Evolutionary conservation across 305 asterid species (phyloP).

Genomic region (Fraxinus platypoda): DNA sequence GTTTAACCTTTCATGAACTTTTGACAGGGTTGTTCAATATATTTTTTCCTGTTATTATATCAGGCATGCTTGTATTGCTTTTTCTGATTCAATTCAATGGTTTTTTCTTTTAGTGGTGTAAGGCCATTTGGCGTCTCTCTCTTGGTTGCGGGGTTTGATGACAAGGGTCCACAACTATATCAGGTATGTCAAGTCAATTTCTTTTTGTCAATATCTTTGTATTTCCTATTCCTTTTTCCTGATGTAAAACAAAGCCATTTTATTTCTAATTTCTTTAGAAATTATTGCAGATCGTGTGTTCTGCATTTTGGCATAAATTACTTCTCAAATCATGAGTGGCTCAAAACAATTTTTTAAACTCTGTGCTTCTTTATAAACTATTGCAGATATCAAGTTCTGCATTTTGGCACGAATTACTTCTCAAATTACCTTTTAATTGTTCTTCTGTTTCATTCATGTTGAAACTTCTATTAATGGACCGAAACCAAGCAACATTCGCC

Average conservation of each 20-base stretch:
- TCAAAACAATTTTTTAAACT: neutral
- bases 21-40: neutral
- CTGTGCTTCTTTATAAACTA: neutral
- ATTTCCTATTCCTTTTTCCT: constrained; percentile 2
- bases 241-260: neutral
- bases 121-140: constrained; percentile 98
- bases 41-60: neutral
- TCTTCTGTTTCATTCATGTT: neutral
- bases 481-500: neutral
- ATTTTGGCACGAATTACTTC: neutral
- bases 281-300: neutral
- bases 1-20: neutral
- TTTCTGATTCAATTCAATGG: constrained; percentile 17
- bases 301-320: neutral
- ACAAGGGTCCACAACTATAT: constrained; percentile 98
- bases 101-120: constrained; percentile 61
- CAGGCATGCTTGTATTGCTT: neutral
- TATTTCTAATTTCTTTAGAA: neutral
- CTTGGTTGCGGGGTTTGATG: constrained; percentile 91
- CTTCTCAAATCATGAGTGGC: neutral
- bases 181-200: constrained; percentile 50
- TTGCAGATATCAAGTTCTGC: neutral
- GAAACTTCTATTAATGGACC: neutral
- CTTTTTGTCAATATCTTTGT: constrained; percentile 20
- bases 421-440: neutral